Conservation (phyloP, 495 filamentous ascomycete species). For the Aspergillus haitiensis region DNA sequence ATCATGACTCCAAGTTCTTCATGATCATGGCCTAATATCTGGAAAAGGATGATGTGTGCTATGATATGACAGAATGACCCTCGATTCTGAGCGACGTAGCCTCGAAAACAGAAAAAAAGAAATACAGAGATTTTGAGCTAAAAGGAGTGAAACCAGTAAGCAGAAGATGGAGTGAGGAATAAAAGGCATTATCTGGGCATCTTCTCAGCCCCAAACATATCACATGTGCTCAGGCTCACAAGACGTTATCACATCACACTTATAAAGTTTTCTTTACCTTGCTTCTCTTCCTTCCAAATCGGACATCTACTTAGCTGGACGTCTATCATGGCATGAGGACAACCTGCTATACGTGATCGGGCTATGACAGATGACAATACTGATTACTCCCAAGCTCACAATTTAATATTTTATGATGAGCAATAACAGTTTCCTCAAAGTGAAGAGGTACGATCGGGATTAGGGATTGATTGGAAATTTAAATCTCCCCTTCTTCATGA, state of each 20-base stretch:
- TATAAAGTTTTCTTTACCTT: background rate
- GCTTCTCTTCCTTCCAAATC: no score
- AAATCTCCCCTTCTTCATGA: no score
- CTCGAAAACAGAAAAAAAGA: background rate
- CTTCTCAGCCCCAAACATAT: background rate
- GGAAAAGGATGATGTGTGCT: no score
- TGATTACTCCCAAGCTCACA: background rate
- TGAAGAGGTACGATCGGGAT: no score
- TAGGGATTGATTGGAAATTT: no score
- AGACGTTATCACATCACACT: background rate
- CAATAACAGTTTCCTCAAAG: no score
- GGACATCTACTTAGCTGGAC: background rate
- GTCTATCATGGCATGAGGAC: background rate
- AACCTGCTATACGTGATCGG: background rate
- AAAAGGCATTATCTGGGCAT: background rate
- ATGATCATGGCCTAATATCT: no score
- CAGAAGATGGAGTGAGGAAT: background rate
- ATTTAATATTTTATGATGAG: background rate
- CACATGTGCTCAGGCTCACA: constrained; percentile 8
- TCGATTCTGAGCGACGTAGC: no score
- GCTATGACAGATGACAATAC: background rate
- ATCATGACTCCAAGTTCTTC: background rate
- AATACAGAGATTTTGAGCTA: background rate
- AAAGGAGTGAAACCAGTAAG: background rate
- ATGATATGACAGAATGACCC: no score